Evolutionary conservation across 1,284 basidiomycete species (phyloP), one percentile per base, ranked within the genome.

Genomic region (Ustilago crameri): DNA sequence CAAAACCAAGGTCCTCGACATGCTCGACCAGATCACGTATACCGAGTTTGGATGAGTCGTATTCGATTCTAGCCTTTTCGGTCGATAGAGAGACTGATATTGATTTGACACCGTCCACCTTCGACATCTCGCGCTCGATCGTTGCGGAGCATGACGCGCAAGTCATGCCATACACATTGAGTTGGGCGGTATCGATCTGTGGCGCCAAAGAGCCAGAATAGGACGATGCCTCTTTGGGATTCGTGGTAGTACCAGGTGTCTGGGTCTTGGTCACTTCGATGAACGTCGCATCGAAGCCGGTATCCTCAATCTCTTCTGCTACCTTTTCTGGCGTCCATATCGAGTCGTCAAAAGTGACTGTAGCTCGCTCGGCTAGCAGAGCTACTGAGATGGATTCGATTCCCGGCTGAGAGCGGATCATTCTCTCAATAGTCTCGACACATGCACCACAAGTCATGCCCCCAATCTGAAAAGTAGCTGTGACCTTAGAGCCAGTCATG

Each of bases 401-500:
- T 22, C 96, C 96, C 20, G 89, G 85, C 83, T 95, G 92, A 12
- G 86, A 86, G 64, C 90, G 86, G n/a, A 99, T 87, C 86, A 92
- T 92, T 22, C 89, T 88, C 83, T 99, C 96, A 73, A 98, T 98
- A n/a, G 93, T 90, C 62, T 93, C 90, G n/a, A 94, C 93, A 79
- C 92, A 94, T 40, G 92, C 86, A 9, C 92, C 90, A 78, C 92
- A 94, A 0, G 93, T 93, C 92, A 94, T 94, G n/a, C 93, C 93
- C 79, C 92, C 90, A 80, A 93, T 89, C 64, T 90, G 85, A 37
- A 93, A 84, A 76, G 92, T 91, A 77, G 74, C 72, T 2, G 75
- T 76, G 5, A 65, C 65, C 26, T 51, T 67, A 35, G 52, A 48
- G 12, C 62, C 61, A 10, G 43, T 18, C 24, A 7, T 3, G 2